Percentiles rank a stretch among this genome's conserved stretches.
Evolutionary conservation across 768 basidiomycete genomes (phyloP).

Genomic region (Leccinellum rugosiceps): DNA sequence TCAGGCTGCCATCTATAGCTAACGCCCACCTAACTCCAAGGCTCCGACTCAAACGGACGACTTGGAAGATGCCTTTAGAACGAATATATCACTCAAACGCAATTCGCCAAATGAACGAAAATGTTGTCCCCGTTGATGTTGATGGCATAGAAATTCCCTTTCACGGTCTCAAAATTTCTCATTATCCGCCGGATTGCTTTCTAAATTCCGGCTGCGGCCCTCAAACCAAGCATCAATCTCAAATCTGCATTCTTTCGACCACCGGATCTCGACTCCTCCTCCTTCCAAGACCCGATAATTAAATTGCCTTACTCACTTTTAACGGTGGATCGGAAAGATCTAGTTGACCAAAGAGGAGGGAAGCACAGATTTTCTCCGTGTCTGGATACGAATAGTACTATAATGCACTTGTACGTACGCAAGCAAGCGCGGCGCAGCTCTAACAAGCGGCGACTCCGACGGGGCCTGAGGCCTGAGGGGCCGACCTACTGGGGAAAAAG

Average conservation of each 20-base stretch:
- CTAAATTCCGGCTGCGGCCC: background rate
- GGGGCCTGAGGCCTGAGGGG: background rate
- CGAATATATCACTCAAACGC: background rate
- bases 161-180: background rate
- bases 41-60: background rate
- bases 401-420: background rate
- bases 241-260: background rate
- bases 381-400: background rate
- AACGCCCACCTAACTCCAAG: background rate
- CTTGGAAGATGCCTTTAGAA: background rate
- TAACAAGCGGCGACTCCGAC: background rate
- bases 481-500: background rate
- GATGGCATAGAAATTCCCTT: background rate
- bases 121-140: background rate
- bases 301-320: background rate
- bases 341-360: background rate
- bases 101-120: background rate
- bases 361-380: background rate
- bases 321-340: background rate
- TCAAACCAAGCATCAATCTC: background rate
- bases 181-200: background rate
- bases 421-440: background rate
- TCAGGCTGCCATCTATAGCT: background rate
- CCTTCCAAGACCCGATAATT: background rate
- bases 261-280: constrained; percentile 1